A percentile compares a stretch with the other conserved stretches of the same genome.
phyloP scores from a whole-genome alignment of 345 rosid genomes.

The Arabidopsis suecica region DNA sequence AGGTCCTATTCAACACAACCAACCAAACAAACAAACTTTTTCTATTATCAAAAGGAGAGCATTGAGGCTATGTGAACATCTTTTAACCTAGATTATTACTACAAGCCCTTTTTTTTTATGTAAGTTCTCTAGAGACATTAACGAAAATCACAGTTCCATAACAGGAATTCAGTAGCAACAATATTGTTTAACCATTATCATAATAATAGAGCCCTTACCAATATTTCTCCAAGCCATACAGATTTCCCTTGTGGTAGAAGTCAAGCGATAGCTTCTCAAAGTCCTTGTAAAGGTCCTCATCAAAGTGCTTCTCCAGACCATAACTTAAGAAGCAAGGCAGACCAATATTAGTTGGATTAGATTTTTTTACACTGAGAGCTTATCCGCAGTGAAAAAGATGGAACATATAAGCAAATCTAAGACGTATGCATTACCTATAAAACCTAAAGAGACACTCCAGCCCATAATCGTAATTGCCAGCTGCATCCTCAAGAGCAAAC shows the following conservation, averaged over 20 bases:
- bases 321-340: conserved; percentile 59
- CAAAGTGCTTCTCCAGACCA: conserved; percentile 85
- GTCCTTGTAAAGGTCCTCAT: conserved; percentile 79
- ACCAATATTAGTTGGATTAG: conserved; percentile 12
- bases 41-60: not conserved
- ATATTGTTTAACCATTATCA: not conserved
- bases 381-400: not conserved
- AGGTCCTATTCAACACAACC: conserved; percentile 2
- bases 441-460: conserved; percentile 96
- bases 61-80: not conserved
- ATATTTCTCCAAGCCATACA: conserved; percentile 94
- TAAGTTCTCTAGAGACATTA: not conserved
- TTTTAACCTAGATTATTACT: not conserved
- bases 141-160: conserved; percentile 11
- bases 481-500: conserved; percentile 87
- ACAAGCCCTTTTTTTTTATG: too few relatives aligned
- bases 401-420: not conserved
- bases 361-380: conserved; percentile 1
- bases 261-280: conserved; percentile 87
- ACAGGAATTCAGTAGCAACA: not conserved
- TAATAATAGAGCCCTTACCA: conserved; percentile 57
- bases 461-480: conserved; percentile 83
- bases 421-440: conserved; percentile 66
- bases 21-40: conserved; percentile 2
- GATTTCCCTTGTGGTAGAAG: conserved; percentile 76